Conservation (phyloP, 352 stramenopile genomes). For the Phytopythium litorale region DNA sequence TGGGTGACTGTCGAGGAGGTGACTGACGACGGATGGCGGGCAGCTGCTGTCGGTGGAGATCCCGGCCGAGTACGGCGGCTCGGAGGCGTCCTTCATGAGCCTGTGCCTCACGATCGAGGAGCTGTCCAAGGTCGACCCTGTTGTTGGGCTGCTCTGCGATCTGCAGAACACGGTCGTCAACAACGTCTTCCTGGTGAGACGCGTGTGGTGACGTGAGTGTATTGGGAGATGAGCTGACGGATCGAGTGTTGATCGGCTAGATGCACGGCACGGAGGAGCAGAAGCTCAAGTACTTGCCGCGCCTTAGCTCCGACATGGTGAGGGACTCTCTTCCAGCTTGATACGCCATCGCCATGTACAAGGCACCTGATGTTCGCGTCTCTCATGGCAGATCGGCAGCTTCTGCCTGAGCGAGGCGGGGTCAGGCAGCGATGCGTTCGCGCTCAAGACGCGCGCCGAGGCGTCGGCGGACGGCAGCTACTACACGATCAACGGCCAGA, state of each 20-base stretch:
- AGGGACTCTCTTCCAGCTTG: background rate
- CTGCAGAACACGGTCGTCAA: constrained; percentile 95
- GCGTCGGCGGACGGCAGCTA: constrained; percentile 88
- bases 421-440: constrained; percentile 95
- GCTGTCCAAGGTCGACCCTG: constrained; percentile 94
- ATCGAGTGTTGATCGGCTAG: constrained; percentile 16
- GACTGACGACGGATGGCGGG: background rate
- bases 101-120: constrained; percentile 96
- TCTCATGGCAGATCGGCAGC: constrained; percentile 78
- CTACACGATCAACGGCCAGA: constrained; percentile 94
- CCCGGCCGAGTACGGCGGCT: constrained; percentile 89
- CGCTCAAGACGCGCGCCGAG: constrained; percentile 91
- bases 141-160: constrained; percentile 93
- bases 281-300: constrained; percentile 86
- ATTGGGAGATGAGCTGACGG: background rate
- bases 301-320: constrained; percentile 77
- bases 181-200: constrained; percentile 90
- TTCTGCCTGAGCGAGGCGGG: constrained; percentile 95
- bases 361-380: background rate
- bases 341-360: background rate
- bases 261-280: constrained; percentile 71
- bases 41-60: constrained; percentile 96
- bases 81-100: constrained; percentile 93
- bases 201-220: background rate
- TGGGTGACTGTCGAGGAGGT: background rate